Evolutionary conservation across 2,329 filamentous ascomycete genomes (phyloP), one percentile per base, ranked within the genome.

Genomic region (Bertia moriformis): DNA sequence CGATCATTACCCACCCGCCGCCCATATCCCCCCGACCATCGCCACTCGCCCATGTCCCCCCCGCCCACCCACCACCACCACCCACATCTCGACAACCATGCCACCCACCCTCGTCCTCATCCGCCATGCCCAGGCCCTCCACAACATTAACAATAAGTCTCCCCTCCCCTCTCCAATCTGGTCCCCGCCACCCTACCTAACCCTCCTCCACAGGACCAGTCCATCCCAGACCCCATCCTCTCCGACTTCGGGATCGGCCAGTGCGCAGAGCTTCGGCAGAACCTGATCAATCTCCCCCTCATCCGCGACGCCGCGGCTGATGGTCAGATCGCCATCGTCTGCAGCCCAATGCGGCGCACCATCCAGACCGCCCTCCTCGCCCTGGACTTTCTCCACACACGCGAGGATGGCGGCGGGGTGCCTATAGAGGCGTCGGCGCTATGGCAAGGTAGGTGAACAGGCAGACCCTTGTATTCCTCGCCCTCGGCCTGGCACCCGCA

Each of bases 71-170:
- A n/a, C n/a, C n/a, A n/a, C n/a, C n/a, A n/a, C n/a, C n/a, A n/a
- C n/a, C n/a, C n/a, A n/a, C n/a, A n/a, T n/a, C n/a, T n/a, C n/a
- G n/a, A n/a, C n/a, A n/a, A 46, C 24, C 15, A 73, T 74, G 70
- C 51, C 69, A 39, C 69, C 69, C 1, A 71, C 62, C 0, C 49
- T 95, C 43, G 83, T 96, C 47, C 67, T 96, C 51, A 79, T 95
- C 51, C 83, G 89, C 48, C 89, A 96, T 67, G 89, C 84, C 14
- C 84, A 96, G 58, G 71, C 65, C 5, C 50, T 63, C n/a, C 71
- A 75, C 52, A 75, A 75, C 42, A 56, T 60, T 13, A 50, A 58
- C 38, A 54, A 72, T 72, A 61, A 59, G 68, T 67, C 18, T 39
- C 39, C 36, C 40, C 38, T n/a, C 12, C 14, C 10, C n/a, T 18